Evolutionary conservation across 2,329 filamentous ascomycete species (phyloP), one percentile per base, ranked within the genome.

Genomic region (Penicillium frequentans): DNA sequence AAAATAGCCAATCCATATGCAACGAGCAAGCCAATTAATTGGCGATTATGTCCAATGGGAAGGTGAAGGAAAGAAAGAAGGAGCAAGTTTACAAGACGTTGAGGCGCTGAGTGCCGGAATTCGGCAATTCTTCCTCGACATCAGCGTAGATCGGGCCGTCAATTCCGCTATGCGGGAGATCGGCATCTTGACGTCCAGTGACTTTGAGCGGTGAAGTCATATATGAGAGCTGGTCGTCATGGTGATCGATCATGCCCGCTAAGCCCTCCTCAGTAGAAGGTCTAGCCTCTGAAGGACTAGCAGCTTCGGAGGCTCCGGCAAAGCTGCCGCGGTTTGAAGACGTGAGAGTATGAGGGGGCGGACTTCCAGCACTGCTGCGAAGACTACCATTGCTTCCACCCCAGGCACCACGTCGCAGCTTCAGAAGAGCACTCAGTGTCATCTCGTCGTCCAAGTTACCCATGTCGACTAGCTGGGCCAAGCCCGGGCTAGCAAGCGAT

Each of bases 361-460:
- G 74, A 55, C 75, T 79, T 46, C 70, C 72, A 23, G 73, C 73
- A 59, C 74, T 73, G 61, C 84, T 89, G 51, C 81, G 80, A 6
- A 92, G 75, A 65, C 90, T 93, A 1, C 83, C 86, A 66, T 91
- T 89, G 56, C 90, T 95, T 5, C 90, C 89, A 24, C 91, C 91
- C 84, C 90, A 96, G 0, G 91, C 88, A 49, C 84, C 87, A 11
- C 85, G 87, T 3, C 92, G 85, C 43, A 96, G 74, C 59, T 86
- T 88, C 74, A 91, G 80, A 16, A 96, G 79, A 1, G 89, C 84
- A 48, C 87, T 87, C 8, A 96, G 76, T 24, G 84, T 89, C 84
- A 95, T 90, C 57, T 91, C 87, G 52, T 84, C 81, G 54, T 91
- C 86, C 48, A 81, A 75, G 52, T 78, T 81, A 52, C 86, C 78